Evolutionary conservation across 768 basidiomycete genomes (phyloP).

Genomic region (Russula sp.): DNA sequence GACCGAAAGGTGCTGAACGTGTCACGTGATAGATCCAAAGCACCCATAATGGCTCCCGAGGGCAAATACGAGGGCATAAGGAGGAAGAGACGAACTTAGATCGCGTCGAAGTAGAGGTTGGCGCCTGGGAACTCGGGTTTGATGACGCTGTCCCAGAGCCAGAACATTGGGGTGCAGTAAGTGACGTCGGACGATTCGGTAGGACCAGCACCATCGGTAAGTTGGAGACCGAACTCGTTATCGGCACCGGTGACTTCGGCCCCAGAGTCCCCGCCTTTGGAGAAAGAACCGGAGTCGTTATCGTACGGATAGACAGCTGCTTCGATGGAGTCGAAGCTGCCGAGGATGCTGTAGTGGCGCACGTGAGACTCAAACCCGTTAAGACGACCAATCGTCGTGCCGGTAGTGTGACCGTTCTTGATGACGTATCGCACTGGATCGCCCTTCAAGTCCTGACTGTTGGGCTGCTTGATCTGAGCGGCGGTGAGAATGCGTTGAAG

Average conservation of each 20-base stretch:
- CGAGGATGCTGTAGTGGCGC: not conserved
- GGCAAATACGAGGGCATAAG: not conserved
- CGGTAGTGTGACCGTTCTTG: not conserved
- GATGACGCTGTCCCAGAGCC: conserved; percentile 27
- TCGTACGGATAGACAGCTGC: not conserved
- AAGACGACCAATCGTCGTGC: not conserved
- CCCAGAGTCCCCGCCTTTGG: not conserved
- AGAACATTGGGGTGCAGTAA: conserved; percentile 16
- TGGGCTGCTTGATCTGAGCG: not conserved
- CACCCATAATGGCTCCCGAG: too few species aligned
- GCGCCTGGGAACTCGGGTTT: conserved; percentile 25
- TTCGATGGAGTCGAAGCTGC: not conserved
- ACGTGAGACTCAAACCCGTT: not conserved
- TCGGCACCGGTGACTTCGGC: not conserved
- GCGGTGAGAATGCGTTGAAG: not conserved
- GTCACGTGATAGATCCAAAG: too few species aligned
- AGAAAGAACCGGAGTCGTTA: not conserved
- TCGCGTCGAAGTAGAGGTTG: conserved; percentile 19
- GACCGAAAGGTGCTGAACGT: too few species aligned
- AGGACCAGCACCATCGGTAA: conserved; percentile 24
- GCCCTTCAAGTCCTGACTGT: not conserved
- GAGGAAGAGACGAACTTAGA: conserved; percentile 1
- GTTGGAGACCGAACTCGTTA: conserved; percentile 22
- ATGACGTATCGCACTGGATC: not conserved
- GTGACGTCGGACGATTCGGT: conserved; percentile 24